Base-by-base conservation (phyloP, 495 filamentous ascomycete species). In the Podospora comata region DNA sequence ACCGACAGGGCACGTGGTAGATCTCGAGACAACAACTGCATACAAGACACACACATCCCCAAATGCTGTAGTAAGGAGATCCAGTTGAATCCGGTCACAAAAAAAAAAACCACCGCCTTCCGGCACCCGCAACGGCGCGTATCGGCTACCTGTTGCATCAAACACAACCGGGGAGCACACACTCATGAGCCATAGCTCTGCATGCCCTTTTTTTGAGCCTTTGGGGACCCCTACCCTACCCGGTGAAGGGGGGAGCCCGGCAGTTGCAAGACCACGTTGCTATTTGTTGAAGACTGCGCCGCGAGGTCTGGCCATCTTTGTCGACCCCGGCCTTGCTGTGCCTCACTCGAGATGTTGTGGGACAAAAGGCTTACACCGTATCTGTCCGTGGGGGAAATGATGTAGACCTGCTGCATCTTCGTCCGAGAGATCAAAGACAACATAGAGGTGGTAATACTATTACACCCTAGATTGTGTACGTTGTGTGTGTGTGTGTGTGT, bases 111-210 rank as follows among this genome's bases (percentile, higher is more conserved):
- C 39, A 11, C 15, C 39, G 2, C 39, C 11, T 11, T 39, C 34
- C 3, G 3, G 34, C 3, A 5, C 3, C 11, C 3, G 5, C 34
- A 39, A 39, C 34, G 39, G 19, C 55, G n/a, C 16, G 54, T 56
- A 18, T 9, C 55, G 55, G 55, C 55, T 58, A 58, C 55, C 55
- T 58, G 55, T 1, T 58, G 55, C 55, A 58, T 58, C 55, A 58
- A 58, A 58, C 55, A 58, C n/a, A 20, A 58, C 23, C 18, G 23
- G 23, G 0, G 1, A 1, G 23, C 20, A 23, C 20, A 0, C 23
- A 23, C 23, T 48, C 7, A 11, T 48, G 39, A 48, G 13, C 39
- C 39, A 18, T 11, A 58, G 1, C 5, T 23, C 55, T 58, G n/a
- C 23, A 26, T 58, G 55, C 9, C 55, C 16, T 26, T 58, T 58